Evolutionary conservation across 352 stramenopile genomes (phyloP), one percentile per base, ranked within the genome.

Genomic region (Elongisporangium prolatum): DNA sequence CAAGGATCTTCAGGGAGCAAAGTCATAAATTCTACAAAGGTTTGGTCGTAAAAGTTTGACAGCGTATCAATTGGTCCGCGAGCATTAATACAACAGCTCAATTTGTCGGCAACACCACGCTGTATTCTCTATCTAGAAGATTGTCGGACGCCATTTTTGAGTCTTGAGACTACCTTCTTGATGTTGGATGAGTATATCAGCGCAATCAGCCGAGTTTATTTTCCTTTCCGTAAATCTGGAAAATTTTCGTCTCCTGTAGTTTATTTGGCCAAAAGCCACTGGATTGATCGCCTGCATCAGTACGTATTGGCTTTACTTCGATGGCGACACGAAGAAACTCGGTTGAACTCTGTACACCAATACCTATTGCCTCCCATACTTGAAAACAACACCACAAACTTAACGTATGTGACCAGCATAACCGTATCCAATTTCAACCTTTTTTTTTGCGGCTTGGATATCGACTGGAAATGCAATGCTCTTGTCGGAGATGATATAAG

Each of bases 251-350:
- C 59, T 2, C 4, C 38, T 22, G 48, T 37, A 21, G 13, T 21
- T 24, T 40, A 47, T 9, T 38, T 17, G 14, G 5, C 1, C 2
- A 53, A 21, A 3, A 52, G 59, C 16, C 21, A 55, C 16, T 78
- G 72, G 72, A 57, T 81, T 47, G 72, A 81, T 17, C 67, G 69
- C 1, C 17, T 81, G 6, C 62, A 81, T 47, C 72, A 78, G 7
- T 68, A 62, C 21, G 3, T 78, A 13, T 37, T 63, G 21, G 64
- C 75, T 44, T 68, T 56, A 3, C 55, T 81, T 1, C 67, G 75
- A 50, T 17, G 65, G 2, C 16, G 62, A n/a, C 37, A 44, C 34
- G 34, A 44, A 44, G 34, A 44, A 44, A 44, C 10, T 17, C 34
- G 34, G 34, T 44, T 44, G 17, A 44, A 44, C 34, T 44, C 34